Percentiles rank a stretch among this genome's conserved stretches.
These are phyloP conservation scores for Pseudonectria foliicola DNA, from an alignment of 2,329 filamentous ascomycete genomes.

Conservation along the genomic window DNA sequence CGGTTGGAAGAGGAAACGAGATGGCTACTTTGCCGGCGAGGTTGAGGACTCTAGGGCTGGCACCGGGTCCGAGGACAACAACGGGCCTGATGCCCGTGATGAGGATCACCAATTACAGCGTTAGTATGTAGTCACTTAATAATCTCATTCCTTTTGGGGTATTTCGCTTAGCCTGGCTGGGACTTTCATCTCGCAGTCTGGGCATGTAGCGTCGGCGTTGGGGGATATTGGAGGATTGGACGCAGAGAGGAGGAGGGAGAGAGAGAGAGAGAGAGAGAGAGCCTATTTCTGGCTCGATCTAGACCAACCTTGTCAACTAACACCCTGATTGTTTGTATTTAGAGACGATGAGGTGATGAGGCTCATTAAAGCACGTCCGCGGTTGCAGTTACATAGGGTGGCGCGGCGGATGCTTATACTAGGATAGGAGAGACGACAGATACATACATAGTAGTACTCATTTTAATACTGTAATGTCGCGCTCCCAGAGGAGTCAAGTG, in stretches of 20 bases:
- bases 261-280: too few species aligned
- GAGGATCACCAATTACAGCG: conserved; percentile 1
- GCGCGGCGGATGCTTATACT: too few species aligned
- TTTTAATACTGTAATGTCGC: too few species aligned
- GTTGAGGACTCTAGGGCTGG: conserved; percentile 13
- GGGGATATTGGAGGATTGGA: conserved; percentile 13
- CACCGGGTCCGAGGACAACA: conserved; percentile 3
- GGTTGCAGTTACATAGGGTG: too few species aligned
- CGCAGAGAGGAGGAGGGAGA: too few species aligned
- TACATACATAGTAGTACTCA: too few species aligned
- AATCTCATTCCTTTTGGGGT: conserved; percentile 13
- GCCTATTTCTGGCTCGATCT: background rate
- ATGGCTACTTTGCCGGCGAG: conserved; percentile 14
- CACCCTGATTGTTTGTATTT: too few species aligned
- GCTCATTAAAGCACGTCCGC: background rate
- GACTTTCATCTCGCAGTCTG: conserved; percentile 15
- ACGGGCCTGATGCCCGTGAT: background rate
- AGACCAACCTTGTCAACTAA: too few species aligned
- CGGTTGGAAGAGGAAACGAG: conserved; percentile 24
- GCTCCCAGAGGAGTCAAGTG: too few species aligned
- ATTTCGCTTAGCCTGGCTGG: conserved; percentile 11
- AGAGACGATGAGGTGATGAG: background rate
- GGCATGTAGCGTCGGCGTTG: conserved; percentile 23
- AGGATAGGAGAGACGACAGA: too few species aligned
- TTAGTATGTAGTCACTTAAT: conserved; percentile 9